phyloP scores from a whole-genome alignment of 225 moss, liverwort and hornwort genomes.

The Anthoceros angustus region DNA sequence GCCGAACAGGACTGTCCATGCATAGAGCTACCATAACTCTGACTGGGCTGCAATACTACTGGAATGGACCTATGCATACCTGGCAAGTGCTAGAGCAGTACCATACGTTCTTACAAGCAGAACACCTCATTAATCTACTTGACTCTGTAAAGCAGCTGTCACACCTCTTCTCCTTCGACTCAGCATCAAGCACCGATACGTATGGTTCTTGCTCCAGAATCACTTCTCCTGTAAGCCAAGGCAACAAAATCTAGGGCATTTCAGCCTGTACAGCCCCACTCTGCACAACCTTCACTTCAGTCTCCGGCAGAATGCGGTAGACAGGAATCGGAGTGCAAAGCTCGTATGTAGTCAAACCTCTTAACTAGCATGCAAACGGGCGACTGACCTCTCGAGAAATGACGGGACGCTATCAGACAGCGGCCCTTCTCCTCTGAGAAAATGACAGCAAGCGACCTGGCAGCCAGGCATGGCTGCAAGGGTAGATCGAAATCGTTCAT shows the following conservation, averaged over 20 bases:
- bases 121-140: slow-evolving; percentile 46
- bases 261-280: neutral
- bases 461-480: neutral
- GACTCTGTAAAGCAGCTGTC: slow-evolving; percentile 43
- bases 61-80: slow-evolving; percentile 16
- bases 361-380: neutral
- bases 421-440: slow-evolving; percentile 29
- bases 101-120: slow-evolving; percentile 69
- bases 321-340: neutral
- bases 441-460: slow-evolving; percentile 15
- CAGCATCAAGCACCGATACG: slow-evolving; percentile 41
- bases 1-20: neutral
- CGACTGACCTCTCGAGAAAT: slow-evolving; percentile 17
- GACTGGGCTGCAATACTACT: too few relatives aligned
- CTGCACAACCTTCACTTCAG: neutral
- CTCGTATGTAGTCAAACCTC: neutral
- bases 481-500: neutral
- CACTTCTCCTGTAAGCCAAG: slow-evolving; percentile 30
- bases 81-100: slow-evolving; percentile 76
- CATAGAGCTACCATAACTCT: neutral
- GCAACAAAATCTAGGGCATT: neutral
- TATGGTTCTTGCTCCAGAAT: slow-evolving; percentile 63
- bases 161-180: slow-evolving; percentile 40
- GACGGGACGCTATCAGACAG: slow-evolving; percentile 25
- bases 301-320: neutral